Base-by-base conservation (phyloP, 2,329 filamentous ascomycete genomes). In the Chaetomium olivaceum region DNA sequence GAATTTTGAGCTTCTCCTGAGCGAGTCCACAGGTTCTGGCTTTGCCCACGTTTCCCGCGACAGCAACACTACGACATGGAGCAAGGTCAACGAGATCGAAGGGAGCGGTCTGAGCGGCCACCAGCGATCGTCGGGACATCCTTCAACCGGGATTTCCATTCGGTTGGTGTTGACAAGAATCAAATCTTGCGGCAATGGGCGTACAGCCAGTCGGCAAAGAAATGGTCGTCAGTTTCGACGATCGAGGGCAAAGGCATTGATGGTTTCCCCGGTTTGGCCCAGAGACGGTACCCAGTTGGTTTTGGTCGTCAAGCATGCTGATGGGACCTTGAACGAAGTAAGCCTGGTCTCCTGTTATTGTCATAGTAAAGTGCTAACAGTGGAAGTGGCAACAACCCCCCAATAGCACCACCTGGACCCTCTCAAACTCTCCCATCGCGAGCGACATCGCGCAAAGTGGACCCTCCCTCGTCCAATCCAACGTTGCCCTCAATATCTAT, bases 261-360 rank as follows among this genome's bases (percentile, higher is more conserved):
- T 21, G 70, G 70, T 1, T 63, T 68, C 27, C 67, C 70, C 0
- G 70, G 67, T 1, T 21, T 71, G 7, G 46, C 50, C 0, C 70
- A 71, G 57, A 61, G 70, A 71, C 19, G 66, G 65, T 12, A 69
- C 67, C 0, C 29, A 58, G 8, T 56, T 71, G 21, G 25, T 70
- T 3, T 21, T 70, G 27, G 67, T 70, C 1, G 70, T 70, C 8
- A 68, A 62, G 57, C 70, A 70, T 19, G 39, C 62, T 12, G 68
- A 71, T 19, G 70, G 68, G 3, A 68, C 67, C 0, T 58, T 71
- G 12, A 68, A 68, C 25, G 70, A 71, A 50, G 69, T 71, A 31
- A 57, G 55, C 7, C 21, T 9, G 4, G 16, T 25, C 11, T 11
- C 21, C 2, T 25, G 27, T n/a, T 8, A n/a, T 27, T 16, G 3